Conservation (phyloP, 805 yeast species). For the Metschnikowia santaceciliae region DNA sequence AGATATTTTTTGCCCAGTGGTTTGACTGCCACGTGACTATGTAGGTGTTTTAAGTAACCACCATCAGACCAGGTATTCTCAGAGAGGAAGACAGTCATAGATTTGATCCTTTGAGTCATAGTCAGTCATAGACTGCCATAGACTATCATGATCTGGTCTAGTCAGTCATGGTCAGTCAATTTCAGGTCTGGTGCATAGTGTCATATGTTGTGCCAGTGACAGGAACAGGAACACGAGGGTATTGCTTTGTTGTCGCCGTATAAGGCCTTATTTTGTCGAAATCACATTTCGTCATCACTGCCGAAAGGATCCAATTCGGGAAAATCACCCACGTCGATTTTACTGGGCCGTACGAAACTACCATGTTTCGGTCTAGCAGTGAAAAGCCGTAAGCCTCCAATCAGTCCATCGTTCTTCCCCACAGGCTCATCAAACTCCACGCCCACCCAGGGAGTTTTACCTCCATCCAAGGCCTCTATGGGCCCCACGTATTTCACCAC, state of each 20-base stretch:
- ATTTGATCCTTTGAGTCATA: no score
- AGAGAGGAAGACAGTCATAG: no score
- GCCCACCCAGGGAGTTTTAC: conserved; percentile 68
- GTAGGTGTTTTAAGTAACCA: no score
- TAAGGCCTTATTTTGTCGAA: neutral
- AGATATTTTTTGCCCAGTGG: no score
- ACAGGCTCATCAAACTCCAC: conserved; percentile 79
- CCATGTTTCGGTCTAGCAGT: conserved; percentile 60
- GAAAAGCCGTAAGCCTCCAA: conserved; percentile 61
- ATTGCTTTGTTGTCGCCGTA: neutral
- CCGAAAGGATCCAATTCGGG: conserved; percentile 46
- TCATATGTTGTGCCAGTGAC: no score
- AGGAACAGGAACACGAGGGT: no score
- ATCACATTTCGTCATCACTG: conserved; percentile 32
- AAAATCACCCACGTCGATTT: conserved; percentile 67
- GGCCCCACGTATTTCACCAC: conserved; percentile 65
- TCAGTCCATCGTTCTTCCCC: conserved; percentile 81
- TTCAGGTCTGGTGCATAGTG: no score
- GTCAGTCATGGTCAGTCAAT: no score
- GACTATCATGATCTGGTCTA: no score
- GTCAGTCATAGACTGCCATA: no score
- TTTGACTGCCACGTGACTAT: no score
- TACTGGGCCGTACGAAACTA: conserved; percentile 68
- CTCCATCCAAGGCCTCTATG: conserved; percentile 54
- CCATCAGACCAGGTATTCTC: no score